Percentiles rank a stretch among this genome's conserved stretches.
These are phyloP conservation scores for Saccharomyces eubayanus DNA, from an alignment of 805 yeast genomes.

Conservation along the genomic window DNA sequence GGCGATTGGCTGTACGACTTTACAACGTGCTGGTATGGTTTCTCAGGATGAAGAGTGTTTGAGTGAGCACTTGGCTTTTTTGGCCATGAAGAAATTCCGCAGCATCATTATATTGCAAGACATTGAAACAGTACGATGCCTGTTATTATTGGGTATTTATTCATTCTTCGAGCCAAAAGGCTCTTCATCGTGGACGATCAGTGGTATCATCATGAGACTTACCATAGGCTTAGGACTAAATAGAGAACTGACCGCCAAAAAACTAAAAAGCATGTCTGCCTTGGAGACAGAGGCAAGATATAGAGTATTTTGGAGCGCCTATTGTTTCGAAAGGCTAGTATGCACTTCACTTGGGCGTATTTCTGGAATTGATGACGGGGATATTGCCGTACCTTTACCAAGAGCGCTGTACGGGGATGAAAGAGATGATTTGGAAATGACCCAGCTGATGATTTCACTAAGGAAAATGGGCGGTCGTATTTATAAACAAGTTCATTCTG, in stretches of 20 bases:
- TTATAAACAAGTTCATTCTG: slow-evolving; percentile 39
- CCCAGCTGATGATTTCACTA: slow-evolving; percentile 36
- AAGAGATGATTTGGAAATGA: slow-evolving; percentile 34
- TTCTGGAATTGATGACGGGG: slow-evolving; percentile 41
- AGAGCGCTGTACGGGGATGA: slow-evolving; percentile 35
- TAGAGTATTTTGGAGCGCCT: slow-evolving; percentile 44
- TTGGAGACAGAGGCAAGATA: slow-evolving; percentile 37
- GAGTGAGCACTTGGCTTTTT: slow-evolving; percentile 34
- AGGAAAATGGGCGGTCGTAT: slow-evolving; percentile 42
- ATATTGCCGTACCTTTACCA: slow-evolving; percentile 41
- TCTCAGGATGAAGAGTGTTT: slow-evolving; percentile 31
- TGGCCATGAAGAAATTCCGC: slow-evolving; percentile 36
- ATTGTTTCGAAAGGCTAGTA: slow-evolving; percentile 41
- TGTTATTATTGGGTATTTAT: slow-evolving; percentile 40
- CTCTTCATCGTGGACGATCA: slow-evolving; percentile 44
- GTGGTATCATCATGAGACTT: slow-evolving; percentile 40
- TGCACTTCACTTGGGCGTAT: slow-evolving; percentile 44
- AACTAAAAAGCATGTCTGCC: slow-evolving; percentile 24
- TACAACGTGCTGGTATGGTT: slow-evolving; percentile 35
- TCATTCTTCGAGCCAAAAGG: slow-evolving; percentile 45
- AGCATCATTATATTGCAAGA: slow-evolving; percentile 35
- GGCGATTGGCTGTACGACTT: slow-evolving; percentile 47
- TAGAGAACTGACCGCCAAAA: slow-evolving; percentile 29
- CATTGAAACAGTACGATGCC: slow-evolving; percentile 34
- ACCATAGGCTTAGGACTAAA: slow-evolving; percentile 41